Percentiles rank a stretch among this genome's conserved stretches.
These are phyloP conservation scores for Penicillium sp. DNA, from an alignment of 2,329 filamentous ascomycete species.

Conservation along the genomic window DNA sequence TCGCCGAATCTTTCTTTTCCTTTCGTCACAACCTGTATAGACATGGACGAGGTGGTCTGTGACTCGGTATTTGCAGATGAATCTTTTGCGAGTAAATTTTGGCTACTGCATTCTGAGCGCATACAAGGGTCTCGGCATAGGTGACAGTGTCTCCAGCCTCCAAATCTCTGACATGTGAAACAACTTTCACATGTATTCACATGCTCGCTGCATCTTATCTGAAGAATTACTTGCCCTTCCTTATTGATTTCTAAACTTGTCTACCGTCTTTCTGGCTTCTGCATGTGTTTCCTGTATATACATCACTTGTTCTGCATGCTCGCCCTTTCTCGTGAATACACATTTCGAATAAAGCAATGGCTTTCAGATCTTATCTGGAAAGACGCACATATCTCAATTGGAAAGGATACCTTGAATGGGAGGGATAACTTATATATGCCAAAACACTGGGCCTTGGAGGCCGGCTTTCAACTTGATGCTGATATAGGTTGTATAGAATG, in stretches of 20 bases:
- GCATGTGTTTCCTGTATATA: slow-evolving; percentile 6
- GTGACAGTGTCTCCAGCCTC: slow-evolving; percentile 10
- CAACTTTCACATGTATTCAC: slow-evolving; percentile 5
- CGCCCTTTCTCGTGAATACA: slow-evolving; percentile 1
- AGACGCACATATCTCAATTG: neutral
- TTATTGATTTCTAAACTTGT: neutral
- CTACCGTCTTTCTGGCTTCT: slow-evolving; percentile 1
- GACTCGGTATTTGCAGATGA: slow-evolving; percentile 9
- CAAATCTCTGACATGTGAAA: slow-evolving; percentile 16
- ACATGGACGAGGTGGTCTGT: slow-evolving; percentile 7
- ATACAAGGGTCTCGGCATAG: slow-evolving; percentile 13
- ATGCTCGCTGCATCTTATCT: neutral
- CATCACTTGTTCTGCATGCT: neutral
- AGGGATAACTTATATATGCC: neutral
- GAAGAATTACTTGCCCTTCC: neutral
- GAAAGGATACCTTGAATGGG: neutral
- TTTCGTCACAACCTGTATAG: slow-evolving; percentile 15
- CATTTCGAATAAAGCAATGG: neutral
- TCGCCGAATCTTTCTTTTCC: neutral
- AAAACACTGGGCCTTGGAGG: neutral
- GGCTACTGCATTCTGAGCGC: slow-evolving; percentile 12
- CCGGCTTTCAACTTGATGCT: neutral
- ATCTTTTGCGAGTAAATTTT: slow-evolving; percentile 14
- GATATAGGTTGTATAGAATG: neutral
- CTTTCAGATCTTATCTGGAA: neutral